Conservation (phyloP, 2,329 filamentous ascomycete species). For the Botryotinia narcissicola region DNA sequence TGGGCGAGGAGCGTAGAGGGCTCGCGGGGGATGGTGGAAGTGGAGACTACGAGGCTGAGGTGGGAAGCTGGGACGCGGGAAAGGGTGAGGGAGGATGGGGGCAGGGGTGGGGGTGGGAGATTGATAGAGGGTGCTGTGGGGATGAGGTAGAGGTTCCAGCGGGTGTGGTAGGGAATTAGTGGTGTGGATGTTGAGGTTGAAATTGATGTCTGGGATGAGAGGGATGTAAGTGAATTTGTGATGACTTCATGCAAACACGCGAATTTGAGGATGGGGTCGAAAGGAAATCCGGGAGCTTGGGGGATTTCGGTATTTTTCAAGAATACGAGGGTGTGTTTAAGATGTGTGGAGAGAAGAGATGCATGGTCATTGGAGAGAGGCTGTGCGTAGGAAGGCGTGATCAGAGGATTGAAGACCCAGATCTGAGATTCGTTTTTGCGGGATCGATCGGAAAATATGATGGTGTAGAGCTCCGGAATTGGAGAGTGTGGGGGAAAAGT, state of each 20-base stretch:
- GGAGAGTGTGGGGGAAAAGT: constrained; percentile 26
- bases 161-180: constrained; percentile 13
- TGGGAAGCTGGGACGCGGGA: constrained; percentile 32
- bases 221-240: constrained; percentile 18
- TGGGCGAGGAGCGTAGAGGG: constrained; percentile 28
- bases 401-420: constrained; percentile 36
- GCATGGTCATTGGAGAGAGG: constrained; percentile 22
- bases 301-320: constrained; percentile 29
- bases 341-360: constrained; percentile 22
- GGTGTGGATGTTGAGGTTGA: constrained; percentile 19
- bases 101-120: not conserved
- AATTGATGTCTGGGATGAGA: constrained; percentile 24
- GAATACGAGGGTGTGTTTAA: constrained; percentile 25
- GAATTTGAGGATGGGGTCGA: constrained; percentile 31
- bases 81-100: constrained; percentile 28
- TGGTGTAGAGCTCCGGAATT: constrained; percentile 28
- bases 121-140: not conserved
- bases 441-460: constrained; percentile 37
- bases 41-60: constrained; percentile 33
- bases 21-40: constrained; percentile 32
- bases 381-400: constrained; percentile 10
- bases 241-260: constrained; percentile 30
- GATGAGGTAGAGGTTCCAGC: constrained; percentile 5
- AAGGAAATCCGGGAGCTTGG: constrained; percentile 37
- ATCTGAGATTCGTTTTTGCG: constrained; percentile 36